Conservation (phyloP, 1,284 basidiomycete genomes). For the Ceratobasidium sp. region DNA sequence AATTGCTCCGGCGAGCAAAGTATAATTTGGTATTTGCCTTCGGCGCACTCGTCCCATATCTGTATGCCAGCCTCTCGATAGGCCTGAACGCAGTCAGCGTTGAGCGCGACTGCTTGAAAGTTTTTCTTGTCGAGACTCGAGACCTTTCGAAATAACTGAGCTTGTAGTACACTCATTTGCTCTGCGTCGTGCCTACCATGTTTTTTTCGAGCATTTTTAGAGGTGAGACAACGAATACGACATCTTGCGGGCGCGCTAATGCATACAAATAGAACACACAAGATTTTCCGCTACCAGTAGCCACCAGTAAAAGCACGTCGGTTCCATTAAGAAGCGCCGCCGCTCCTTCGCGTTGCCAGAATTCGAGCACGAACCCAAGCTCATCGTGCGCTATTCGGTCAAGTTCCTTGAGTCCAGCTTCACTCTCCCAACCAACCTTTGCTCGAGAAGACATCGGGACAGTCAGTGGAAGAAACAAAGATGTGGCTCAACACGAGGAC, state of each 20-base stretch:
- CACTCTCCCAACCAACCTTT: too few species aligned
- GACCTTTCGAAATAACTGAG: too few species aligned
- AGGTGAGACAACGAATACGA: not conserved
- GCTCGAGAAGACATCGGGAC: too few species aligned
- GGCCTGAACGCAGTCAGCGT: not conserved
- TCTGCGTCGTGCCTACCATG: not conserved
- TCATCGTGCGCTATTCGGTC: too few species aligned
- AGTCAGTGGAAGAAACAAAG: too few species aligned
- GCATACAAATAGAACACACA: conserved; percentile 10
- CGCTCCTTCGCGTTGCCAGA: too few species aligned
- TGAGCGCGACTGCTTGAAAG: not conserved
- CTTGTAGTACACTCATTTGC: not conserved
- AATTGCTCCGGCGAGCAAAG: conserved; percentile 10
- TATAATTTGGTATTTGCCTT: not conserved
- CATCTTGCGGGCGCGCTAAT: not conserved
- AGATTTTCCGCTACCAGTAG: conserved; percentile 10
- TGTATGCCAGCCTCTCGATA: not conserved
- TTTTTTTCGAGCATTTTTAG: conserved; percentile 25
- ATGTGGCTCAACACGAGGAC: too few species aligned
- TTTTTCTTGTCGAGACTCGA: not conserved
- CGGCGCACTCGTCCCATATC: not conserved
- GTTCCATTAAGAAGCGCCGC: too few species aligned
- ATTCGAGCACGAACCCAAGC: too few species aligned
- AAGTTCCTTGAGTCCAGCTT: too few species aligned
- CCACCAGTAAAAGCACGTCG: too few species aligned